Percentiles rank a stretch among this genome's conserved stretches.
phyloP scores from a whole-genome alignment of 148 eudicot species.

The Beta vulgaris region DNA sequence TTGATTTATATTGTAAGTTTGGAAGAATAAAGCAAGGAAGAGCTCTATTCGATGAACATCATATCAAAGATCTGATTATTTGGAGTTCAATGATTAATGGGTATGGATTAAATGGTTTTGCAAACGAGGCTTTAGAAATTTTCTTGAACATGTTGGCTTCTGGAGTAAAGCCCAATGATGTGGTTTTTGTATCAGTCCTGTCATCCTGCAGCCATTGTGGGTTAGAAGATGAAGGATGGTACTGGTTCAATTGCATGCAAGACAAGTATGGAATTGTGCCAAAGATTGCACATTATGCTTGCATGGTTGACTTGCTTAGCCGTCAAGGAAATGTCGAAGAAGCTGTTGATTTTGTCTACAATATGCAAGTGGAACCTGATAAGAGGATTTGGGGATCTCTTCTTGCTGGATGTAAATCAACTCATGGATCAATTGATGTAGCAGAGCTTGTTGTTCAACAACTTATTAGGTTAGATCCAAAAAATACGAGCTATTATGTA shows the following conservation, averaged over 20 bases:
- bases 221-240: conserved; percentile 62
- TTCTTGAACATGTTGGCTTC: conserved; percentile 51
- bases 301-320: conserved; percentile 76
- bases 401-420: conserved; percentile 67
- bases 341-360: conserved; percentile 63
- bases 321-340: conserved; percentile 61
- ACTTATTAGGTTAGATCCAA: conserved; percentile 50
- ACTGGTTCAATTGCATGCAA: conserved; percentile 63
- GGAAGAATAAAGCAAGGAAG: conserved; percentile 53
- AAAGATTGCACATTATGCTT: conserved; percentile 64
- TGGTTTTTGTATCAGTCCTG: conserved; percentile 59
- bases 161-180: conserved; percentile 56
- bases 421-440: conserved; percentile 36
- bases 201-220: conserved; percentile 76
- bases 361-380: conserved; percentile 64
- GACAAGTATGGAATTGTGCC: conserved; percentile 43
- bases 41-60: conserved; percentile 44
- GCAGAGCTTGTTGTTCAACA: conserved; percentile 50
- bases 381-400: conserved; percentile 69
- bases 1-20: conserved; percentile 63
- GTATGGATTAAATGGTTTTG: conserved; percentile 61
- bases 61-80: conserved; percentile 48
- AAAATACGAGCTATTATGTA: conserved; percentile 49
- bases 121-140: conserved; percentile 55
- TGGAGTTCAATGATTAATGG: conserved; percentile 84